Evolutionary conservation across 345 rosid species (phyloP).

Genomic region (Populus ilicifolia): DNA sequence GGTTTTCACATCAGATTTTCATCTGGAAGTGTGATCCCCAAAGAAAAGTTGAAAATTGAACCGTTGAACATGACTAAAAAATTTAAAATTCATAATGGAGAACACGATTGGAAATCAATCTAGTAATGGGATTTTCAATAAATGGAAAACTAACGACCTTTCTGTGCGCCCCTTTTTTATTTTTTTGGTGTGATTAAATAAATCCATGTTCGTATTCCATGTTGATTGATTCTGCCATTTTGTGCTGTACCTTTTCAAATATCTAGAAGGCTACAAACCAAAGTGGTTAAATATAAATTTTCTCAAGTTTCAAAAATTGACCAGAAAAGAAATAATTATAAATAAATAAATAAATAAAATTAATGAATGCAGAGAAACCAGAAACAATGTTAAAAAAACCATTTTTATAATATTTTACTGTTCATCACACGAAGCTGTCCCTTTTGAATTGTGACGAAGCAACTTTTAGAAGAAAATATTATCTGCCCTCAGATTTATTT

Average conservation of each 20-base stretch:
- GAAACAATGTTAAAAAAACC: neutral
- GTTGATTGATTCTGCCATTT: neutral
- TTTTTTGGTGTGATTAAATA: neutral
- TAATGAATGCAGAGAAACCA: neutral
- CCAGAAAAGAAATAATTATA: neutral
- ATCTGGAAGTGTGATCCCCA: neutral
- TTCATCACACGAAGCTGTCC: no score
- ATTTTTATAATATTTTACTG: no score
- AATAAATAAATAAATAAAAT: no score
- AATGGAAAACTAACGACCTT: neutral
- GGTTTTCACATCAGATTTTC: neutral
- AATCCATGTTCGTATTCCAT: neutral
- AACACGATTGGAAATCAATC: neutral
- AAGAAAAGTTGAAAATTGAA: neutral
- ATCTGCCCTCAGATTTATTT: no score
- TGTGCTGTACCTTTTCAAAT: neutral
- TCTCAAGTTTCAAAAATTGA: neutral
- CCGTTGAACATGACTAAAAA: neutral
- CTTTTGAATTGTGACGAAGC: no score
- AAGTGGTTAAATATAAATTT: neutral
- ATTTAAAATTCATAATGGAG: neutral
- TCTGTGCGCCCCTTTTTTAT: neutral
- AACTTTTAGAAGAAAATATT: no score
- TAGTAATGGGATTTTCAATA: neutral
- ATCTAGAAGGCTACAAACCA: neutral